These are phyloP conservation scores for Hericium rajendrae DNA, from an alignment of 768 basidiomycete genomes.

Conservation along the genomic window DNA sequence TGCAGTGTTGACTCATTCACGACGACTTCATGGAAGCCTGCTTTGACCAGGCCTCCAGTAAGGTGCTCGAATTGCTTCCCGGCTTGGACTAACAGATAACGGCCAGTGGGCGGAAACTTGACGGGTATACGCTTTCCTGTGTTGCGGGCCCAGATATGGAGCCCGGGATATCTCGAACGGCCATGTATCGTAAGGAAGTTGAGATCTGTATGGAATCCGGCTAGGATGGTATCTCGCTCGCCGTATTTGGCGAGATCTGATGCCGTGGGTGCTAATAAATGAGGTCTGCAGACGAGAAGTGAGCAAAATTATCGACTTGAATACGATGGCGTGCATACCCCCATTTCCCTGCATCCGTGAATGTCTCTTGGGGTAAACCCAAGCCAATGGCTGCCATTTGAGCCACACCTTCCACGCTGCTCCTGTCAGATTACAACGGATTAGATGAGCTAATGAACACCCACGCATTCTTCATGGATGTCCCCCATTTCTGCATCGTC, in stretches of 20 bases:
- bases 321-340: slow-evolving; percentile 41
- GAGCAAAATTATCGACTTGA: not conserved
- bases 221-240: slow-evolving; percentile 72
- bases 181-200: slow-evolving; percentile 93
- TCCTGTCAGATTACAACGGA: not conserved
- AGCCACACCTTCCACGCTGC: slow-evolving; percentile 76
- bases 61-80: slow-evolving; percentile 93
- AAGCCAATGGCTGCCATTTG: slow-evolving; percentile 84
- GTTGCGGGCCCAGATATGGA: slow-evolving; percentile 94
- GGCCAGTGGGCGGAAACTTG: slow-evolving; percentile 70
- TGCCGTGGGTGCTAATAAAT: slow-evolving; percentile 88
- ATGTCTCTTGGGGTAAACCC: slow-evolving; percentile 57
- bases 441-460: slow-evolving; percentile 19
- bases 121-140: slow-evolving; percentile 85
- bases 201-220: slow-evolving; percentile 91
- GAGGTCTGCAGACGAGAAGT: slow-evolving; percentile 39
- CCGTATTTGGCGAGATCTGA: slow-evolving; percentile 81
- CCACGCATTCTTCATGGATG: slow-evolving; percentile 80
- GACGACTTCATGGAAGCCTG: slow-evolving; percentile 92
- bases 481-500: slow-evolving; percentile 81
- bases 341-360: slow-evolving; percentile 74
- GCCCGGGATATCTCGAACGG: slow-evolving; percentile 75
- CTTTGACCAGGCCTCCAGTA: slow-evolving; percentile 76
- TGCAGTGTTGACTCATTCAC: slow-evolving; percentile 73
- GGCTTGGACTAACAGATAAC: slow-evolving; percentile 85